Conservation (phyloP, 1,284 basidiomycete species). For the Ceratobasidium sp. region DNA sequence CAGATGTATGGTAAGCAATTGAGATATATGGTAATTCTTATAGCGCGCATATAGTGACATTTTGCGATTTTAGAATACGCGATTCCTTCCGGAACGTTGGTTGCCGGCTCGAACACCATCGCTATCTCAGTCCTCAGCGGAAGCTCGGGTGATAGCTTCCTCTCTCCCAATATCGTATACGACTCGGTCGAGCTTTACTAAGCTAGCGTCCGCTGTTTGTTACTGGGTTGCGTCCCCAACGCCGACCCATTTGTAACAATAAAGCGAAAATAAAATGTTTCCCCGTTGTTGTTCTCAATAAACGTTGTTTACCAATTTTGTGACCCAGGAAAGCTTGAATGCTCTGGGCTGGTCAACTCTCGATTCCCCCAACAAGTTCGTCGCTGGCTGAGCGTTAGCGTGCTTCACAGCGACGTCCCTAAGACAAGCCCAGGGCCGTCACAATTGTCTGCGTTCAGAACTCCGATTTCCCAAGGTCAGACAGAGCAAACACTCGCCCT, state of each 20-base stretch:
- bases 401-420: no score
- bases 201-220: background rate
- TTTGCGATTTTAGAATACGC: conserved; percentile 28
- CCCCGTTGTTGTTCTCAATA: background rate
- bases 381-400: no score
- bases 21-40: background rate
- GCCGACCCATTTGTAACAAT: background rate
- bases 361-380: no score
- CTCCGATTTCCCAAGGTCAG: no score
- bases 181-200: conserved; percentile 44
- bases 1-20: conserved; percentile 9
- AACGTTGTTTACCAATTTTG: background rate
- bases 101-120: conserved; percentile 43
- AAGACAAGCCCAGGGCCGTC: no score
- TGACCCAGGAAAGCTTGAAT: background rate
- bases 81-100: conserved; percentile 39
- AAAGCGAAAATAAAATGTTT: background rate
- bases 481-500: no score
- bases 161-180: conserved; percentile 44
- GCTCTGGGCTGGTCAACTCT: no score
- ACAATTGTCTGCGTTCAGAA: no score
- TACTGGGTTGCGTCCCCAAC: background rate
- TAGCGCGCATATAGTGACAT: background rate
- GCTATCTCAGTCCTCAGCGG: conserved; percentile 42
- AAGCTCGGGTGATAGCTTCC: conserved; percentile 39